Conservation (phyloP, 805 yeast species). For the Ogataea trehalophila region DNA sequence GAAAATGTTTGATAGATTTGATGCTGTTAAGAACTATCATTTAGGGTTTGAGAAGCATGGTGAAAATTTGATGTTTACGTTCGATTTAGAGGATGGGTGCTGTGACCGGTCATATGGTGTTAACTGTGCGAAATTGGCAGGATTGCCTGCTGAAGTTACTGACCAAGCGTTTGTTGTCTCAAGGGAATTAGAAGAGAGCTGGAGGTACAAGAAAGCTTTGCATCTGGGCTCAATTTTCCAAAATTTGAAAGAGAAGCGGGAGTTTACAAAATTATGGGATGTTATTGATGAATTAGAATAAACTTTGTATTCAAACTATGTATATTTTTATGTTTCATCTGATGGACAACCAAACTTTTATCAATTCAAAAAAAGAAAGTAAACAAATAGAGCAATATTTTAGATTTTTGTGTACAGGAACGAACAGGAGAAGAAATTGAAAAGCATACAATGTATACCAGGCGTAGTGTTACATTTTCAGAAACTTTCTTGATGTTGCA, state of each 20-base stretch:
- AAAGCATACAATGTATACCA: neutral
- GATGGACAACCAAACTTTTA: neutral
- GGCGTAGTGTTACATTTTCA: conserved; percentile 19
- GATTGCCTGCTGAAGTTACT: conserved; percentile 45
- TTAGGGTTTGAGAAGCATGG: conserved; percentile 52
- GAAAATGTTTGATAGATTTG: conserved; percentile 41
- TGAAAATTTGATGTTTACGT: conserved; percentile 46
- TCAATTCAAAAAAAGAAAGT: neutral
- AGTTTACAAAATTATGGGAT: conserved; percentile 13
- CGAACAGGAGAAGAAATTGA: neutral
- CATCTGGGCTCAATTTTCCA: conserved; percentile 6
- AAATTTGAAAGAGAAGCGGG: neutral
- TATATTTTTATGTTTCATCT: too few species aligned
- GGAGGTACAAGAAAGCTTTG: conserved; percentile 15
- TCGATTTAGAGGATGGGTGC: conserved; percentile 43
- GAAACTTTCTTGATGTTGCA: conserved; percentile 23
- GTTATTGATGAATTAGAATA: conserved; percentile 18
- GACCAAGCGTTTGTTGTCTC: conserved; percentile 39
- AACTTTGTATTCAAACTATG: neutral
- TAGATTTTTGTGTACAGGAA: neutral
- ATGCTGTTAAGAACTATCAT: conserved; percentile 53
- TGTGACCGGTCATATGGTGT: conserved; percentile 73
- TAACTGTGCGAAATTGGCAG: conserved; percentile 78
- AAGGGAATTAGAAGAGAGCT: conserved; percentile 14
- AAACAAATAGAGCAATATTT: neutral